Conservation (phyloP, 352 stramenopile genomes). For the Pythium folliculosum region DNA sequence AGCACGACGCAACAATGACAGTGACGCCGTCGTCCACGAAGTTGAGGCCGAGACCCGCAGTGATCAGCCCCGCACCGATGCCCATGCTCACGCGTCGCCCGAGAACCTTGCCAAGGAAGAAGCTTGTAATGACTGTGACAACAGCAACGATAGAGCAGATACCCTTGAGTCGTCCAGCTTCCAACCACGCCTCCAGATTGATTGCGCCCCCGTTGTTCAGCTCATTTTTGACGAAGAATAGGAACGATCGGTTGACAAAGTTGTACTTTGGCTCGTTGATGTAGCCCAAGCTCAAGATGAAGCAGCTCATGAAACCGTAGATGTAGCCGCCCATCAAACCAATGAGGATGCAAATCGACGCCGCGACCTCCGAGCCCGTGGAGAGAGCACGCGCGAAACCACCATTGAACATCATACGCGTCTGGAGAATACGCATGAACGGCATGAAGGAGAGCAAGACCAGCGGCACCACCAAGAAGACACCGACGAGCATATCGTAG, state of each 20-base stretch:
- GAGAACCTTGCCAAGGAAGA: constrained; percentile 59
- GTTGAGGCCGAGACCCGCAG: constrained; percentile 53
- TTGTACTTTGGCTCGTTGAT: constrained; percentile 70
- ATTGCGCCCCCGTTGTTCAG: constrained; percentile 34
- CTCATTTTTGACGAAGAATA: constrained; percentile 52
- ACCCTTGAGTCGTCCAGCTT: constrained; percentile 60
- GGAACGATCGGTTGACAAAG: constrained; percentile 81
- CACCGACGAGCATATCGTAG: constrained; percentile 83
- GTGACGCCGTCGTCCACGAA: constrained; percentile 55
- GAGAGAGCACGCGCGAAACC: constrained; percentile 79
- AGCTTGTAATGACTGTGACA: constrained; percentile 47
- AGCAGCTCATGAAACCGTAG: constrained; percentile 74
- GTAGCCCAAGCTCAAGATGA: constrained; percentile 70
- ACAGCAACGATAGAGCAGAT: constrained; percentile 54
- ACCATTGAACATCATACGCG: constrained; percentile 87
- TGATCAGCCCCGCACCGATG: constrained; percentile 52
- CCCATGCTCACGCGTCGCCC: constrained; percentile 65
- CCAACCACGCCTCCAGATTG: constrained; percentile 51
- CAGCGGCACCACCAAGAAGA: constrained; percentile 79
- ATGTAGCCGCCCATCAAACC: constrained; percentile 78
- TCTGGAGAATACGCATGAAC: constrained; percentile 88
- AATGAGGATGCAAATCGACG: constrained; percentile 76
- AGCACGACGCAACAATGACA: constrained; percentile 53
- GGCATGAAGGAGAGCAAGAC: constrained; percentile 74
- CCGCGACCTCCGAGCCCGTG: constrained; percentile 80